Evolutionary conservation across 163 green algal genomes (phyloP).

Genomic region (Smithsoniella earleae): DNA sequence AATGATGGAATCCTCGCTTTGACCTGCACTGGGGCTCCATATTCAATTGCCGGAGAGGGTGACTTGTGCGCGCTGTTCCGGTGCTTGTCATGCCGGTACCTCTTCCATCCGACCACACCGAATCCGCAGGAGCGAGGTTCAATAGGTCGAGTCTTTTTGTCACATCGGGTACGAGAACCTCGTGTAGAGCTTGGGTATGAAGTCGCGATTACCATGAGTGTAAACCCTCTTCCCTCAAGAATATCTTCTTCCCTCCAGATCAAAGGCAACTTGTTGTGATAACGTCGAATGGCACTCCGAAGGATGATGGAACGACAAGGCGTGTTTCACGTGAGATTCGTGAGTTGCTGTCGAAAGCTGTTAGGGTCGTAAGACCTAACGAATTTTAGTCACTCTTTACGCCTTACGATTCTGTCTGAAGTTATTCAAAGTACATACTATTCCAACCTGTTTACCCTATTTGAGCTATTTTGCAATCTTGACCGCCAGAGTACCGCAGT

Average conservation of each 20-base stretch:
- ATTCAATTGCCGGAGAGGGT: slow-evolving; percentile 61
- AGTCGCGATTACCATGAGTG: background rate
- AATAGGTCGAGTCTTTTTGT: slow-evolving; percentile 12
- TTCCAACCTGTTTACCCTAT: too few species aligned
- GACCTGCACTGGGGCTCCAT: slow-evolving; percentile 42
- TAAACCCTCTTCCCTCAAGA: background rate
- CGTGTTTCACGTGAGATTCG: too few species aligned
- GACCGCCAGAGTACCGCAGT: too few species aligned
- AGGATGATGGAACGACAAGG: too few species aligned
- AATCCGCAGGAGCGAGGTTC: slow-evolving; percentile 13
- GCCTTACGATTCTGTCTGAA: too few species aligned
- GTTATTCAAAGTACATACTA: too few species aligned
- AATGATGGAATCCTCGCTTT: slow-evolving; percentile 20
- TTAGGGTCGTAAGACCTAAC: too few species aligned
- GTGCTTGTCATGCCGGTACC: slow-evolving; percentile 77
- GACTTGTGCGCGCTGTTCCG: slow-evolving; percentile 77
- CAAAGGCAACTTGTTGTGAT: background rate
- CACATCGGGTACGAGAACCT: slow-evolving; percentile 23
- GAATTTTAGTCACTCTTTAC: too few species aligned
- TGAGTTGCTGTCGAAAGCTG: too few species aligned
- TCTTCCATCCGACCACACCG: slow-evolving; percentile 44
- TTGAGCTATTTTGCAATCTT: too few species aligned
- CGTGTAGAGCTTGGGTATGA: too few species aligned
- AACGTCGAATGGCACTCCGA: too few species aligned
- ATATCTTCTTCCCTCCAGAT: background rate